phyloP scores from a whole-genome alignment of 2,329 filamentous ascomycete species.

The Trichoderma citrinoviride region DNA sequence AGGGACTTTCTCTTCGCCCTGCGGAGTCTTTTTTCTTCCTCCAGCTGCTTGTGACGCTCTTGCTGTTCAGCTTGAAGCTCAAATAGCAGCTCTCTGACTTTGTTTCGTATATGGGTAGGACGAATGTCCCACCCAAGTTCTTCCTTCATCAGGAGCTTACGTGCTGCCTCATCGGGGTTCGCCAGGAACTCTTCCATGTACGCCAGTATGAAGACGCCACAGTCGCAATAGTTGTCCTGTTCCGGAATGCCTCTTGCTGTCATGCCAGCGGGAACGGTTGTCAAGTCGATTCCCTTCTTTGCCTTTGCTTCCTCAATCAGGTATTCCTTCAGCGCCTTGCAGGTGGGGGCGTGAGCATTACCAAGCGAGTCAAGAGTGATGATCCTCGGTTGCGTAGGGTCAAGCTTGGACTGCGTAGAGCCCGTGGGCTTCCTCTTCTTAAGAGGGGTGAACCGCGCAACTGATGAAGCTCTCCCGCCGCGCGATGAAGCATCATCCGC shows the following conservation, averaged over 20 bases:
- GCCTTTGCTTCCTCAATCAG: conserved; percentile 68
- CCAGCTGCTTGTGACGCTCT: conserved; percentile 41
- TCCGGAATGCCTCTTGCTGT: conserved; percentile 72
- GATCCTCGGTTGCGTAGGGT: conserved; percentile 62
- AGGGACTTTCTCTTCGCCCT: conserved; percentile 29
- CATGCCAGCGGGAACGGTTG: conserved; percentile 47
- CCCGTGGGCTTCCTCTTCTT: conserved; percentile 24
- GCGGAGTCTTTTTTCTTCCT: conserved; percentile 34
- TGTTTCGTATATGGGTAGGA: conserved; percentile 57
- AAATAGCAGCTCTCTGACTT: conserved; percentile 66
- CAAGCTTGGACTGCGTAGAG: conserved; percentile 29
- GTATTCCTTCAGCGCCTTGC: conserved; percentile 71
- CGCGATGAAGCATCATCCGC: background rate
- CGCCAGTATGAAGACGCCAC: conserved; percentile 79
- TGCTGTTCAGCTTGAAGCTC: conserved; percentile 59
- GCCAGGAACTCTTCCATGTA: conserved; percentile 81
- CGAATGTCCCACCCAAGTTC: conserved; percentile 52
- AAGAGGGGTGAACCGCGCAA: background rate
- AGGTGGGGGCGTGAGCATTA: conserved; percentile 59
- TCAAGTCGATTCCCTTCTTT: conserved; percentile 50
- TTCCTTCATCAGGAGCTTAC: conserved; percentile 62
- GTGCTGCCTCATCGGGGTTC: conserved; percentile 68
- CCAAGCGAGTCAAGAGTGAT: conserved; percentile 86
- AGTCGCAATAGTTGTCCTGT: conserved; percentile 85
- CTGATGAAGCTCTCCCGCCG: background rate